Evolutionary conservation across 2,329 filamentous ascomycete species (phyloP), one percentile per base, ranked within the genome.

Genomic region (Coleophoma cylindrospora): DNA sequence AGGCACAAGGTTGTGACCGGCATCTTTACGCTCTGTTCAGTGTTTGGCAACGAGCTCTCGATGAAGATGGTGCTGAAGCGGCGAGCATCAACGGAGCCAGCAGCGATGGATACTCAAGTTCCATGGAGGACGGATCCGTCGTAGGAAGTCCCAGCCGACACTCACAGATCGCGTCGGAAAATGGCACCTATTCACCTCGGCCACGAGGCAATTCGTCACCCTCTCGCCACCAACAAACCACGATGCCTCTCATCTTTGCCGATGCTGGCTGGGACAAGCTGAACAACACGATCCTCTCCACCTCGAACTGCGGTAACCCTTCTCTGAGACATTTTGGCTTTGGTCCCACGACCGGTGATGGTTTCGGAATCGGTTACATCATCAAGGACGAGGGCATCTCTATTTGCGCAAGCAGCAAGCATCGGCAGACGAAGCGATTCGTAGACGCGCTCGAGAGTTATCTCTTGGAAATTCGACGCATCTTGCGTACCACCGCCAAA

Each of bases 281-380:
- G 57, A 97, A 97, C 74, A 95, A 81, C 55, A 97, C 92, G 9
- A 89, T 97, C 56, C 75, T 99, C 37, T 95, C 89, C 7, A 97
- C 94, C 0, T 96, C 91, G n/a, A 99, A 99, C 74, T 99, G 94
- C 69, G 94, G 94, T 52, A 99, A 97, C 69, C 94, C 94, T 0
- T 90, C 87, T 0, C 82, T 99, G 15, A 84, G 94, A 2, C 92
- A 97, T 61, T 99, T 99, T 62, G 94, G 94, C 3, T 99, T 99
- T 65, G 94, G 94, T 0, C 94, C 94, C 1, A 95, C 92, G 0
- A 92, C 89, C 0, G 92, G 85, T 2, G 91, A 96, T 57, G 94
- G 94, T 0, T 97, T 97, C 64, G 94, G 94, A 32, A 96, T 99
- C 50, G 94, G 94, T 2, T 99, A 99, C 72, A 97, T 99, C 63